Conservation (phyloP, 2,329 filamentous ascomycete genomes). For the Colletotrichum sp. region DNA sequence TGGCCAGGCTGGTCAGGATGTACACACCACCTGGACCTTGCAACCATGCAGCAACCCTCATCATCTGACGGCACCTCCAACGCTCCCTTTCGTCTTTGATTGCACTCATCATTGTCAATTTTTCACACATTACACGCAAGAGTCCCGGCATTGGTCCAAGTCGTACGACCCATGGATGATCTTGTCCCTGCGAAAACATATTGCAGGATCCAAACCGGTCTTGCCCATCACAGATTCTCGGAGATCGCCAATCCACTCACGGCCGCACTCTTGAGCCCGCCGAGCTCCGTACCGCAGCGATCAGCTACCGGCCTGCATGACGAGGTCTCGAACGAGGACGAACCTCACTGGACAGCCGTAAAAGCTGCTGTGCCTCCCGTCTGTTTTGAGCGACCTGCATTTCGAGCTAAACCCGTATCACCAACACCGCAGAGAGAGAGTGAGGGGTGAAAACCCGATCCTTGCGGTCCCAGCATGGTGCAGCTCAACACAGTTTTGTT, state of each 20-base stretch:
- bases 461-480: slow-evolving; percentile 9
- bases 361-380: slow-evolving; percentile 7
- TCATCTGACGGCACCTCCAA: slow-evolving; percentile 14
- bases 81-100: neutral
- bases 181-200: slow-evolving; percentile 7
- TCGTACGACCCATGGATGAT: slow-evolving; percentile 10
- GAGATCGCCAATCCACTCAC: slow-evolving; percentile 12
- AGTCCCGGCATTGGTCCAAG: slow-evolving; percentile 3
- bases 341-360: neutral
- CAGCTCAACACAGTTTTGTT: slow-evolving; percentile 6
- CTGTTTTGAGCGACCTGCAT: slow-evolving; percentile 19
- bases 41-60: slow-evolving; percentile 6
- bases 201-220: slow-evolving; percentile 5
- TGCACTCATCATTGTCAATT: neutral
- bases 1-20: slow-evolving; percentile 6
- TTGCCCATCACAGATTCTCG: neutral
- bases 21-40: slow-evolving; percentile 9
- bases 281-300: slow-evolving; percentile 12
- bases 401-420: slow-evolving; percentile 16
- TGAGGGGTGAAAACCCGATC: neutral
- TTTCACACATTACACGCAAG: neutral
- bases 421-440: neutral
- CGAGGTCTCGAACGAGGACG: neutral
- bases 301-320: slow-evolving; percentile 12
- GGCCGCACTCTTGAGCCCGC: neutral